Evolutionary conservation across 1,284 basidiomycete species (phyloP).

Genomic region (Ceratorhiza oryzae-sativae): DNA sequence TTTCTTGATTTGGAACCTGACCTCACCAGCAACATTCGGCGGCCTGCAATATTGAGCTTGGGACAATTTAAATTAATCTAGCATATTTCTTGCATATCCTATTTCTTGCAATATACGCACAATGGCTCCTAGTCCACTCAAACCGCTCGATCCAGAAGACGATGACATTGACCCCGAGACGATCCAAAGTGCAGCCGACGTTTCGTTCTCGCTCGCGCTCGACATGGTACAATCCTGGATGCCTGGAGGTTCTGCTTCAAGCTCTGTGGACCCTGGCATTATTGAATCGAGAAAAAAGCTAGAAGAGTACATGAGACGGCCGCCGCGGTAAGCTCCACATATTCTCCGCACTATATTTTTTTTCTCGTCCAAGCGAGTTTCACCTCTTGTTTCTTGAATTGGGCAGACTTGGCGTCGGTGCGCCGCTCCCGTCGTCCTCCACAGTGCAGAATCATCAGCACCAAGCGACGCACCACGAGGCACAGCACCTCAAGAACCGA

Average conservation of each 20-base stretch:
- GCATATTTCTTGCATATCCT: constrained; percentile 13
- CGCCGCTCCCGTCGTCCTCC: constrained; percentile 22
- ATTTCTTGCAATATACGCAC: not conserved
- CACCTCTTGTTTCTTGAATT: not conserved
- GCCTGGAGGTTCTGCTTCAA: constrained; percentile 49
- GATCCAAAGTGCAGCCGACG: constrained; percentile 62
- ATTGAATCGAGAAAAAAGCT: constrained; percentile 59
- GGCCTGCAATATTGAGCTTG: not conserved
- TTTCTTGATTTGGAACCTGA: constrained; percentile 21
- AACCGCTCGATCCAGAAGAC: constrained; percentile 9
- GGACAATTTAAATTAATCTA: not conserved
- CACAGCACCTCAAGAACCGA: constrained; percentile 33
- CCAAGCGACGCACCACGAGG: constrained; percentile 19
- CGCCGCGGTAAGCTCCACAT: constrained; percentile 63
- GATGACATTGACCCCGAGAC: constrained; percentile 42
- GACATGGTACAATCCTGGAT: constrained; percentile 77
- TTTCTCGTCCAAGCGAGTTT: not conserved
- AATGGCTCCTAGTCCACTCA: constrained; percentile 12
- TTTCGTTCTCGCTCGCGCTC: constrained; percentile 76
- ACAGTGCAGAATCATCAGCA: not conserved
- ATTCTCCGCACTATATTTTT: too few species aligned
- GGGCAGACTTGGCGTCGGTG: constrained; percentile 27
- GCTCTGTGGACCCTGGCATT: constrained; percentile 40
- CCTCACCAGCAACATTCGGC: not conserved
- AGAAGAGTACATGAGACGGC: constrained; percentile 68